Base-by-base conservation (phyloP, 371 early-diverging fungal genomes). In the Mucor velutinosus region DNA sequence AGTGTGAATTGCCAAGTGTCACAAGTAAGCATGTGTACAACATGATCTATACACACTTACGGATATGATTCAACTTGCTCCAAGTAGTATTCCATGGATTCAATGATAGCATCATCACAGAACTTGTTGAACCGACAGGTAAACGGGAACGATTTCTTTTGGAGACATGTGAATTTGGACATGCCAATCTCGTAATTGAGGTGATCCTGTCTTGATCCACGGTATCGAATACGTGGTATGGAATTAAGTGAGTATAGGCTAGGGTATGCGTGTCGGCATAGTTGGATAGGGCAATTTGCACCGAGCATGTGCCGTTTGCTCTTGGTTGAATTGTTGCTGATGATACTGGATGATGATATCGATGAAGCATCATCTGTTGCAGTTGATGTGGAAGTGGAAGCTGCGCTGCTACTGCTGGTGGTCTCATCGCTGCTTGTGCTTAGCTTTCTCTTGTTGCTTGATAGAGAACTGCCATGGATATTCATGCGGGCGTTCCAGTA, bases 1-100 rank as follows among this genome's bases (percentile, higher is more conserved):
- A 19, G 7, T 23, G 21, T 23, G 51, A 10, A 23, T 51, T 21
- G 12, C 8, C 0, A 0, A 23, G 51, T 51, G 21, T 21, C 51
- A 51, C 51, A 23, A 23, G 11, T 7, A 43, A 17, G 43, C 43
- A 21, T 23, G 49, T 49, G 49, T 49, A 21, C 21, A 21, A 49
- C 49, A 49, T 19, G 45, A 43, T 49, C 49, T 21, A 29, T 14
- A 4, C 27, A 29, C 15, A 67, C 72, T 69, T 77, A 76, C 80
- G 80, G 77, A 47, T 75, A 79, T 0, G 17, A 58, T 57, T 76
- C 77, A 19, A 45, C 49, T 55, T 79, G 80, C 29, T 77, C 77
- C 30, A 79, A 29, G 32, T 63, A 71, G 4, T 62, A 55, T 21
- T 67, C 70, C 3, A 79, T 32, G 1, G 37, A 41, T 11, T 51